These are phyloP conservation scores for Globisporangium heterothallicum DNA, from an alignment of 352 stramenopile genomes.

Conservation along the genomic window DNA sequence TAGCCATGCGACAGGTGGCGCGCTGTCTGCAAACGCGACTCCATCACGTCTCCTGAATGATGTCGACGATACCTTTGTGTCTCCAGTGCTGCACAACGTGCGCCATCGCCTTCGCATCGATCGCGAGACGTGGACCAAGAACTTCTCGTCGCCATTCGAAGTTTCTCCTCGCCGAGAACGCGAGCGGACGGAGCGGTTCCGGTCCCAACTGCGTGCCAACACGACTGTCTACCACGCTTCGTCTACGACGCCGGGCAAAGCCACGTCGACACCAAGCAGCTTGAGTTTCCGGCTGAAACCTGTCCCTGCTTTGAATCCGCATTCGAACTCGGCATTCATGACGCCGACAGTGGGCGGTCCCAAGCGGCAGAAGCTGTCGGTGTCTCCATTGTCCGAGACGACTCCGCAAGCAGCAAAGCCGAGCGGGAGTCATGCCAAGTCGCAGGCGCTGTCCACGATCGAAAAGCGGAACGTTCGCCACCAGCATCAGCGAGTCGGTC, in stretches of 20 bases:
- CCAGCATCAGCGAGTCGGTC: too few relatives aligned
- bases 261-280: not conserved
- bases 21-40: slow-evolving; percentile 18
- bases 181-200: slow-evolving; percentile 45
- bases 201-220: slow-evolving; percentile 33
- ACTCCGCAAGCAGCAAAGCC: slow-evolving; percentile 5
- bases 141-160: slow-evolving; percentile 66
- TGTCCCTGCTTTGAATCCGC: not conserved
- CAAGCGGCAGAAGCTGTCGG: slow-evolving; percentile 14
- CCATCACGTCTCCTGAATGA: slow-evolving; percentile 21
- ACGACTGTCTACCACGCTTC: slow-evolving; percentile 6
- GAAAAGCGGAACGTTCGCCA: not conserved
- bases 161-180: slow-evolving; percentile 43
- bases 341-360: slow-evolving; percentile 4
- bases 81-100: slow-evolving; percentile 42
- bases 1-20: slow-evolving; percentile 22
- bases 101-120: slow-evolving; percentile 64
- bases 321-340: slow-evolving; percentile 2
- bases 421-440: not conserved
- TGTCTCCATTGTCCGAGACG: slow-evolving; percentile 26
- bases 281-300: slow-evolving; percentile 20
- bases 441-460: not conserved
- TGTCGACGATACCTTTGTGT: slow-evolving; percentile 57
- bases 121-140: slow-evolving; percentile 55
- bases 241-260: slow-evolving; percentile 1